These are phyloP conservation scores for Trichosanthes cucumerina DNA, from an alignment of 306 rosid species.

Conservation along the genomic window DNA sequence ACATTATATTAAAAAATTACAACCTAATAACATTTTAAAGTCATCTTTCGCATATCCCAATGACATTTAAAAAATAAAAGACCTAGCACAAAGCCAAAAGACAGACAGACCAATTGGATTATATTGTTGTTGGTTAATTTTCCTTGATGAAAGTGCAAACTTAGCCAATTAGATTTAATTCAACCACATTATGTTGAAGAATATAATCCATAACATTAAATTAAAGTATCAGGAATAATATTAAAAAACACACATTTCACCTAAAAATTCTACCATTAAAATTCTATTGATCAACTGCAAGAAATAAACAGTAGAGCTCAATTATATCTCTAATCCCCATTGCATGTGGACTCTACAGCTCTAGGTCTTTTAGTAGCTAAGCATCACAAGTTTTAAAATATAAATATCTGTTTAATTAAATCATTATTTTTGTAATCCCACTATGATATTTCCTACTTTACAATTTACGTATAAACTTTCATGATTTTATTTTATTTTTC, in stretches of 20 bases:
- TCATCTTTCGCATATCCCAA: slow-evolving; percentile 5
- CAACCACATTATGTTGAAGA: not conserved
- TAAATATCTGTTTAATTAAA: not conserved
- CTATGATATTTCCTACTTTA: too few relatives aligned
- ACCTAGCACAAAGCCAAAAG: not conserved
- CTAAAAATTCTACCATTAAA: not conserved
- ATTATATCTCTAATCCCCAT: not conserved
- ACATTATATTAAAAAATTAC: not conserved
- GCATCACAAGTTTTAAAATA: not conserved
- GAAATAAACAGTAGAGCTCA: not conserved
- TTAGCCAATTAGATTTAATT: not conserved
- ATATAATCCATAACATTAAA: not conserved
- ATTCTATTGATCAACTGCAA: not conserved
- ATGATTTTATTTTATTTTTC: not conserved
- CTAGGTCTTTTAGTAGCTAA: not conserved
- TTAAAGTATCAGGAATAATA: not conserved
- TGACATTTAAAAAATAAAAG: not conserved
- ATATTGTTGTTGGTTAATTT: not conserved
- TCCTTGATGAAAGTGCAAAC: not conserved
- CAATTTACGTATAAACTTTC: not conserved
- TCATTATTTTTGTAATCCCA: not conserved
- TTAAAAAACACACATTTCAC: not conserved
- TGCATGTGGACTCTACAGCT: slow-evolving; percentile 2
- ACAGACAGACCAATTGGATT: not conserved
- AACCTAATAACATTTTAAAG: too few relatives aligned